Conservation (phyloP, 345 rosid genomes). For the Ceriops zippeliana region DNA sequence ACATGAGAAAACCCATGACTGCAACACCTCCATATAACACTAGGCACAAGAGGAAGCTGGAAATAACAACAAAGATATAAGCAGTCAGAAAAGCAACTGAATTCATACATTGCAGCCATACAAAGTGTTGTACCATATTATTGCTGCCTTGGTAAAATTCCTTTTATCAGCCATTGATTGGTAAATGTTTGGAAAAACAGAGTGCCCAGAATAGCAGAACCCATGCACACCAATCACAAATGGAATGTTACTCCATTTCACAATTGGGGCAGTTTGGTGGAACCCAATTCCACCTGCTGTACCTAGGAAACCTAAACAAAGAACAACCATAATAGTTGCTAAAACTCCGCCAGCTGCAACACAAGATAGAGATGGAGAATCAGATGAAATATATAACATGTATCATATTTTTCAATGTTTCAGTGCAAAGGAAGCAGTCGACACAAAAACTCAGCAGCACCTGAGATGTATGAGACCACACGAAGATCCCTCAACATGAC, state of each 20-base stretch:
- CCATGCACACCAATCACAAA: constrained; percentile 82
- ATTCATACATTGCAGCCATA: background rate
- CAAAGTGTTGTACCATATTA: constrained; percentile 42
- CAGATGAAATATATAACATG: background rate
- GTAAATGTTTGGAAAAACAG: constrained; percentile 90
- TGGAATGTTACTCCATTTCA: constrained; percentile 82
- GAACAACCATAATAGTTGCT: constrained; percentile 55
- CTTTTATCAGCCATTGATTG: constrained; percentile 96
- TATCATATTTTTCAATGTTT: constrained; percentile 12
- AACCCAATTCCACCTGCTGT: constrained; percentile 63
- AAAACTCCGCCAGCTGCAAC: constrained; percentile 82
- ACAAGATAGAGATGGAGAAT: constrained; percentile 2
- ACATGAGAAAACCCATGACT: constrained; percentile 76
- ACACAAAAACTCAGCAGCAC: constrained; percentile 24
- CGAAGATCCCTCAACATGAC: constrained; percentile 81
- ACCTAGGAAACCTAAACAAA: constrained; percentile 58
- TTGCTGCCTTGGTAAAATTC: constrained; percentile 61
- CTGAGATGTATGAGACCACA: constrained; percentile 84
- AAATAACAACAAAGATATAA: constrained; percentile 16
- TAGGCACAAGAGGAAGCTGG: constrained; percentile 68
- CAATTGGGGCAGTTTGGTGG: constrained; percentile 58
- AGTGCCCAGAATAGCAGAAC: constrained; percentile 77
- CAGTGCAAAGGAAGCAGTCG: background rate
- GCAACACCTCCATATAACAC: constrained; percentile 73
- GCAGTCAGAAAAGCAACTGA: background rate